Base-by-base conservation (phyloP, 1,284 basidiomycete species). In the Mycena sp. region DNA sequence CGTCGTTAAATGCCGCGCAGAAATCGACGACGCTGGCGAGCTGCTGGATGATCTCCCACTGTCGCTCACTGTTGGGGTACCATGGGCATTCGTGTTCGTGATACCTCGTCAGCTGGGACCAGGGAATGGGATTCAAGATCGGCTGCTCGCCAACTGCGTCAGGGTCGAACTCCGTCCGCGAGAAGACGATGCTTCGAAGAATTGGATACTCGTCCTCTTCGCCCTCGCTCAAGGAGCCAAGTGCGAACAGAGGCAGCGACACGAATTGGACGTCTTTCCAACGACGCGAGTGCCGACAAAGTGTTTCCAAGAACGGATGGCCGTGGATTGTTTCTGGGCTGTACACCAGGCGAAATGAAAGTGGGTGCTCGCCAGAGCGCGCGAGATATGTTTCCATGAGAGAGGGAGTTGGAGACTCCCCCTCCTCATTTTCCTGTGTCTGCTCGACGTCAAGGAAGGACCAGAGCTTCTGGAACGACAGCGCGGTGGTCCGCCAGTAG, bases 381-480 rank as follows among this genome's bases (percentile, higher is more conserved):
- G 32, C 21, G 10, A 57, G 49, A 21, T 57, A 65, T 21, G 41
- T 25, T 12, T 43, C 11, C n/a, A 56, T 17, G 35, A 50, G 21
- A n/a, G 19, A 11, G 10, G 48, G 19, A 17, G 21, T n/a, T 16
- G 46, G 26, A 26, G 45, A 41, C 1, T 9, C 29, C 4, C 9
- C 16, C 26, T 41, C 55, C 23, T 32, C 23, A 16, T 26, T 40
- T 14, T 51, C 38, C 26, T 17, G 19, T 2, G 45, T 35, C 30
- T 52, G 63, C 29, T 52, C 45, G n/a, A 65, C 21, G 23, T 65
- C 58, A 5, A 65, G 16, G 26, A 51, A 65, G 3, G 58, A 55
- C 63, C 63, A 64, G 4, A 65, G 44, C 40, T 40, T 46, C 9
- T 25, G 52, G 35, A 57, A 65, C 25, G 23, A 17, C 3, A 64